phyloP scores from a whole-genome alignment of 352 stramenopile genomes.

The Thalassiosira sp. region DNA sequence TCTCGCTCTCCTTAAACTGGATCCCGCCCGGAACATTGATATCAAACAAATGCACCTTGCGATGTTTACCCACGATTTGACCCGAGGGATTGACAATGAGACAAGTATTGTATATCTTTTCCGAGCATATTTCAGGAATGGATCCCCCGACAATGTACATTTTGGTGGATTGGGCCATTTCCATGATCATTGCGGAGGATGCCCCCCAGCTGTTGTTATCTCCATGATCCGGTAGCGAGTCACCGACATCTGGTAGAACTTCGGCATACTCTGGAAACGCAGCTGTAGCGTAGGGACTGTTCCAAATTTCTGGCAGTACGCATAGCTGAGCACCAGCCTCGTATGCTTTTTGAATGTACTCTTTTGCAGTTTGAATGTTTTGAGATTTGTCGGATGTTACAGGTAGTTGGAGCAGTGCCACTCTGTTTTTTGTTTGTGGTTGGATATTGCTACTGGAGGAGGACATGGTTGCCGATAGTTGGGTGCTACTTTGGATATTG shows the following conservation, averaged over 20 bases:
- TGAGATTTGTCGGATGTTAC: slow-evolving; percentile 86
- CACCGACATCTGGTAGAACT: slow-evolving; percentile 85
- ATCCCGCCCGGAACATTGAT: slow-evolving; percentile 99
- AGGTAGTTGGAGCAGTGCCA: slow-evolving; percentile 95
- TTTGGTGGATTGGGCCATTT: slow-evolving; percentile 88
- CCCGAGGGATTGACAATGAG: slow-evolving; percentile 93
- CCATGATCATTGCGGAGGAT: slow-evolving; percentile 88
- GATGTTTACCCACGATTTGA: slow-evolving; percentile 96
- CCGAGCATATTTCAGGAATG: slow-evolving; percentile 89
- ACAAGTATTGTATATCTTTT: slow-evolving; percentile 98
- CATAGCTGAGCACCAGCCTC: slow-evolving; percentile 66
- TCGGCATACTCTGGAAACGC: slow-evolving; percentile 98
- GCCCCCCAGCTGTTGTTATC: slow-evolving; percentile 75
- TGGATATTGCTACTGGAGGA: neutral
- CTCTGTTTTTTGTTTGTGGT: slow-evolving; percentile 38
- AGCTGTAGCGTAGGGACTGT: slow-evolving; percentile 92
- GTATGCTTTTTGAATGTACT: slow-evolving; percentile 78
- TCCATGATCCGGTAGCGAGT: slow-evolving; percentile 53
- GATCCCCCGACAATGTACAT: slow-evolving; percentile 97
- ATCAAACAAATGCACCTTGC: slow-evolving; percentile 99
- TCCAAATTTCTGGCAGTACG: slow-evolving; percentile 85
- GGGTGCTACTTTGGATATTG: neutral
- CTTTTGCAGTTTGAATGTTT: slow-evolving; percentile 77
- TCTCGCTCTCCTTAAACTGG: slow-evolving; percentile 99
- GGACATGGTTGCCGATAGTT: neutral